Conservation (phyloP, 495 filamentous ascomycete genomes). For the Xylaria nigripes region DNA sequence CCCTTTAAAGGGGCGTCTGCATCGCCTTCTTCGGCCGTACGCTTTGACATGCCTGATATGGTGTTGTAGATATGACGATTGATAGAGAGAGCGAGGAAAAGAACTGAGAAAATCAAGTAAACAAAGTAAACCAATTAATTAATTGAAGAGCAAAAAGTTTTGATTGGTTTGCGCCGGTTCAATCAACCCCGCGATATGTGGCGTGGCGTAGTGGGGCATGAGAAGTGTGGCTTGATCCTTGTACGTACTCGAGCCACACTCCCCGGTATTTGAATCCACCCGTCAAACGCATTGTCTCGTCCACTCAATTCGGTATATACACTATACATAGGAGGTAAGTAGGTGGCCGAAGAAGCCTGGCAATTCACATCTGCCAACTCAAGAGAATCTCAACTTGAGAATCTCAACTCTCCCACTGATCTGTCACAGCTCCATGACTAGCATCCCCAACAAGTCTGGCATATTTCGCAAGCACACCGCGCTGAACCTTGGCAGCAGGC, state of each 20-base stretch:
- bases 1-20: slow-evolving; percentile 56
- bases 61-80: not conserved
- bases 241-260: not conserved
- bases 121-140: not conserved
- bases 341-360: too few relatives aligned
- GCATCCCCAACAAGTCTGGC: slow-evolving; percentile 52
- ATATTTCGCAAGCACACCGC: slow-evolving; percentile 90
- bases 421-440: slow-evolving; percentile 48
- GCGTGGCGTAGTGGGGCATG: not conserved
- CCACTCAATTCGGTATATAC: not conserved
- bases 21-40: slow-evolving; percentile 50
- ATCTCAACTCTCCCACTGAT: slow-evolving; percentile 23
- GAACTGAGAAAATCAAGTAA: not conserved
- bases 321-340: not conserved
- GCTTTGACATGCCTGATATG: slow-evolving; percentile 57
- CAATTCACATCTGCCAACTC: not conserved
- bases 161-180: slow-evolving; percentile 3
- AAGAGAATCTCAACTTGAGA: not conserved
- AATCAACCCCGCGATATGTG: slow-evolving; percentile 24
- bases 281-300: not conserved
- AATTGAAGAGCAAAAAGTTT: not conserved
- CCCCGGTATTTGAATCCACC: not conserved
- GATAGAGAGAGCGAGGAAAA: not conserved
- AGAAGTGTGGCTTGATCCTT: not conserved
- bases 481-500: slow-evolving; percentile 64